Evolutionary conservation across 768 basidiomycete species (phyloP), one percentile per base, ranked within the genome.

Genomic region (Harrya chromipes): DNA sequence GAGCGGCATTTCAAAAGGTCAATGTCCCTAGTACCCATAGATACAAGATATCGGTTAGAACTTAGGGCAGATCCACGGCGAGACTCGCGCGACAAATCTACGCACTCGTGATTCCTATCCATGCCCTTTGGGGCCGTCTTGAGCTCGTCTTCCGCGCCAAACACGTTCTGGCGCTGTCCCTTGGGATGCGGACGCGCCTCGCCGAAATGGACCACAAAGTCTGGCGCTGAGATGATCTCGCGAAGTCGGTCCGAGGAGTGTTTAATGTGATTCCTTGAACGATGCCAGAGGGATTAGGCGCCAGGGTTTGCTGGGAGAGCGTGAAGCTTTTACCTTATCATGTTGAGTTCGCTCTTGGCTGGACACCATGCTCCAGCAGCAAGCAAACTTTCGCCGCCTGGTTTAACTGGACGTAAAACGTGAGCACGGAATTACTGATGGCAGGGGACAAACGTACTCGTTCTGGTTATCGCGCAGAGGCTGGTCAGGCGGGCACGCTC

Each of bases 51-150:
- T 24, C 23, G 9, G 50, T 40, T 34, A 23, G 8, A 6, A 41
- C 34, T 40, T 34, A 23, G 8, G 26, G 42, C 34, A 33, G 19
- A 46, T 33, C 33, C 41, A 23, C 29, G 13, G 17, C 17, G 24
- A 13, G 38, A 43, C 14, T 40, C 33, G 6, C 14, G 14, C 4
- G n/a, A 34, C 4, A 13, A 39, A 17, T 20, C 24, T 14, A 33
- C 33, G 6, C 16, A 90, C 88, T 75, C 74, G 64, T 97, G 93
- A 26, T 77, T 77, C 69, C 93, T 98, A 44, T 81, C 80, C 9
- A 95, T 71, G 0, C 93, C 94, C 62, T 97, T 97, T 1, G 94
- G 94, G 6, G 93, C 90, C 0, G 82, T 83, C 71, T 97, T 97
- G 26, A 97, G 72, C 63, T 92, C 85, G 57, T 92, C 94, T 2